Percentiles rank a stretch among this genome's conserved stretches.
These are phyloP conservation scores for Fagus crenata DNA, from an alignment of 306 rosid genomes.

Conservation along the genomic window DNA sequence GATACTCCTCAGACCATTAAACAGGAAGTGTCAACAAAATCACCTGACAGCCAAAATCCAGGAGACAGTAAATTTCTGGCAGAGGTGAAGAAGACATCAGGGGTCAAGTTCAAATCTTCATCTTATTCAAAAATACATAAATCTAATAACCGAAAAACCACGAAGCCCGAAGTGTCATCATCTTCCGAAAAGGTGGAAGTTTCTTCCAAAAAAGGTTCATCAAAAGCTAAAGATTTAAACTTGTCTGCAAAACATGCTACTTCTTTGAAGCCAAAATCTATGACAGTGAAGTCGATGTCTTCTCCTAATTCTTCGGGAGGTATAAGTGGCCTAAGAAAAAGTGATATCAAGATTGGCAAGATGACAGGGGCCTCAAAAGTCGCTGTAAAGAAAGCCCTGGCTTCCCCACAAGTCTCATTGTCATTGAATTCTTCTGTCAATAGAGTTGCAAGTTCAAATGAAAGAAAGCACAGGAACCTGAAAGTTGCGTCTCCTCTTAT, in stretches of 20 bases:
- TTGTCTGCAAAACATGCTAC: conserved; percentile 36
- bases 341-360: conserved; percentile 44
- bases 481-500: conserved; percentile 21
- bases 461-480: conserved; percentile 4
- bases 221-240: conserved; percentile 35
- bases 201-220: conserved; percentile 31
- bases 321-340: conserved; percentile 29
- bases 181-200: conserved; percentile 32
- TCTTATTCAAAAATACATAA: conserved; percentile 22
- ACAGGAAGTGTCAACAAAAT: conserved; percentile 28
- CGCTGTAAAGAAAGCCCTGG: conserved; percentile 44
- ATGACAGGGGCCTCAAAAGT: conserved; percentile 31
- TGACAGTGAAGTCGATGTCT: conserved; percentile 35
- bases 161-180: conserved; percentile 41
- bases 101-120: conserved; percentile 39
- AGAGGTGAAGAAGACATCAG: conserved; percentile 41
- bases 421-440: conserved; percentile 47
- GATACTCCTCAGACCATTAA: conserved; percentile 1
- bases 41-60: conserved; percentile 36
- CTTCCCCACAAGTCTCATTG: conserved; percentile 30
- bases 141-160: conserved; percentile 34
- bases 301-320: conserved; percentile 36
- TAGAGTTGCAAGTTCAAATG: conserved; percentile 43
- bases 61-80: conserved; percentile 26
- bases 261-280: conserved; percentile 38